A percentile compares a stretch with the other conserved stretches of the same genome.
Evolutionary conservation across 306 rosid genomes (phyloP).

Genomic region (Rosa rugosa): DNA sequence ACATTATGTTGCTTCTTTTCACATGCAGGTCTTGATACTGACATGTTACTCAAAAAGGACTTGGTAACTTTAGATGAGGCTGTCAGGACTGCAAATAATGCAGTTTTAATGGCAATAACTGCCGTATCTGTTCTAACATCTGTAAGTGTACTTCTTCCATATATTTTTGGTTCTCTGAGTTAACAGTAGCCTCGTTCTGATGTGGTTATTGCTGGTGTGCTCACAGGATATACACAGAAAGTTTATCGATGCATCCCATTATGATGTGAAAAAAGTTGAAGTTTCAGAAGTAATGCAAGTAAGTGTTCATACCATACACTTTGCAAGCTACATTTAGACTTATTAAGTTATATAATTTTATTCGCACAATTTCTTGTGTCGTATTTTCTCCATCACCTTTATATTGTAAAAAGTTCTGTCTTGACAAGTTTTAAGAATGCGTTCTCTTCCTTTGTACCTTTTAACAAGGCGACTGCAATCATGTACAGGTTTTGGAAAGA

Average conservation of each 20-base stretch:
- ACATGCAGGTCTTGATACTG: constrained; percentile 70
- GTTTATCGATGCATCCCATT: constrained; percentile 43
- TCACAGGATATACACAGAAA: constrained; percentile 65
- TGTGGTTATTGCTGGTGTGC: constrained; percentile 31
- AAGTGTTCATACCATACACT: constrained; percentile 33
- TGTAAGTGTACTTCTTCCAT: constrained; percentile 55
- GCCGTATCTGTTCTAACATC: constrained; percentile 68
- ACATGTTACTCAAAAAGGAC: constrained; percentile 80
- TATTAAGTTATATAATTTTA: background rate
- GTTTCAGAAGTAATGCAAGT: constrained; percentile 60
- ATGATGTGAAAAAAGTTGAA: constrained; percentile 44
- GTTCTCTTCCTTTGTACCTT: constrained; percentile 15
- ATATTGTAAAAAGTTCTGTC: constrained; percentile 16
- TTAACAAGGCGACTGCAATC: constrained; percentile 28
- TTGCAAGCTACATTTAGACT: background rate
- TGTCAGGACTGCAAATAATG: constrained; percentile 86
- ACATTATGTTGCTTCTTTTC: constrained; percentile 17
- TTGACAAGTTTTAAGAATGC: constrained; percentile 7
- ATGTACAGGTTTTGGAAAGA: constrained; percentile 62
- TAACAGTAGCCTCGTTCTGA: constrained; percentile 20
- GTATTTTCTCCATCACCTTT: background rate
- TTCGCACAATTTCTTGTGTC: background rate
- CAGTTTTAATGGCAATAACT: constrained; percentile 77
- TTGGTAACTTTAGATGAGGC: constrained; percentile 94
- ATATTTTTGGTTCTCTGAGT: constrained; percentile 21